A percentile compares a stretch with the other conserved stretches of the same genome.
phyloP scores from a whole-genome alignment of 495 filamentous ascomycete species.

The Stereocaulon alpinum region DNA sequence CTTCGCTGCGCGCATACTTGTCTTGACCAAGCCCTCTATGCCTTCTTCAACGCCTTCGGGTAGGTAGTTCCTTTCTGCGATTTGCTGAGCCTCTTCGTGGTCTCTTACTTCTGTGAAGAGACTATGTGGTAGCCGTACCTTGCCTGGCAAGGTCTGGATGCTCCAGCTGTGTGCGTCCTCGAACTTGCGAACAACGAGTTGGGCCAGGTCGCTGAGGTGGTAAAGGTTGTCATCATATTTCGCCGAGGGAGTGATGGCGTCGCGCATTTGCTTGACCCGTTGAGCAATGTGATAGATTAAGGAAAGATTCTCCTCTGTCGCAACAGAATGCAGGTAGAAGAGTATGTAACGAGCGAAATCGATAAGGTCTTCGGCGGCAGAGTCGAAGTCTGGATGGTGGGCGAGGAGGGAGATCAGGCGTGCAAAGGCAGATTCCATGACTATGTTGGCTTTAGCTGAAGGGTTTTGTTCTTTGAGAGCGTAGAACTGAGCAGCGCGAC shows the following conservation, averaged over 20 bases:
- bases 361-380: slow-evolving; percentile 54
- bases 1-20: slow-evolving; percentile 30
- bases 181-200: slow-evolving; percentile 71
- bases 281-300: slow-evolving; percentile 88
- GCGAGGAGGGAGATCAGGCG: slow-evolving; percentile 79
- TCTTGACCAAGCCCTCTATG: slow-evolving; percentile 55
- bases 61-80: slow-evolving; percentile 73
- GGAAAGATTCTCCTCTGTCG: slow-evolving; percentile 74
- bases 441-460: slow-evolving; percentile 36
- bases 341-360: slow-evolving; percentile 80
- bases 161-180: slow-evolving; percentile 49
- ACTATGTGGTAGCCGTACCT: slow-evolving; percentile 65
- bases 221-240: slow-evolving; percentile 50
- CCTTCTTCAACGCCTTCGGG: slow-evolving; percentile 72
- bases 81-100: slow-evolving; percentile 68
- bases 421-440: slow-evolving; percentile 77
- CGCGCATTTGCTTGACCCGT: slow-evolving; percentile 80
- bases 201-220: slow-evolving; percentile 78
- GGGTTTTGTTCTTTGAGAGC: slow-evolving; percentile 24
- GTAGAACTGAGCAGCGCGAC: slow-evolving; percentile 47
- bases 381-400: slow-evolving; percentile 86
- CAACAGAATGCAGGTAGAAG: slow-evolving; percentile 76
- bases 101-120: slow-evolving; percentile 65
- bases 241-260: slow-evolving; percentile 50
- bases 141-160: slow-evolving; percentile 72